Conservation (phyloP, 768 basidiomycete genomes). For the Tubosaeta brunneosetosa region DNA sequence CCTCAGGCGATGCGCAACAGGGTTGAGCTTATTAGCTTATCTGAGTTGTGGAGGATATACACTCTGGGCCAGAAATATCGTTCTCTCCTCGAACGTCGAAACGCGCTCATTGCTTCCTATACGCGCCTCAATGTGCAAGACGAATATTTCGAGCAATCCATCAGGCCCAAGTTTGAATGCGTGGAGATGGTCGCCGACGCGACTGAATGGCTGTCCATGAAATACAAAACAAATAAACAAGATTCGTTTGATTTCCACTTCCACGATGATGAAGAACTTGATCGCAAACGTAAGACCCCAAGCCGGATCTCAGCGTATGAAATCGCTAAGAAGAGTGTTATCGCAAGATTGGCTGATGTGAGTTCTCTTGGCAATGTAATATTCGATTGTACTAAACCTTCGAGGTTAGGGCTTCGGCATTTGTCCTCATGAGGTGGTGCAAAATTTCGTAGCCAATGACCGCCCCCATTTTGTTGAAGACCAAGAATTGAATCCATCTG, state of each 20-base stretch:
- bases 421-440: conserved; percentile 75
- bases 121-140: conserved; percentile 63
- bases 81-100: conserved; percentile 72
- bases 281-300: conserved; percentile 73
- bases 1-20: conserved; percentile 56
- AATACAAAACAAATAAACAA: conserved; percentile 72
- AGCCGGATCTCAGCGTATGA: conserved; percentile 84
- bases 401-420: conserved; percentile 76
- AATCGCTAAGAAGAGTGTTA: conserved; percentile 71
- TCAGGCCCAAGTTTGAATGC: conserved; percentile 63
- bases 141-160: conserved; percentile 69
- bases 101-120: conserved; percentile 60
- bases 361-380: conserved; percentile 12
- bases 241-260: conserved; percentile 59
- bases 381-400: background rate
- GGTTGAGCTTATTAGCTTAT: conserved; percentile 65
- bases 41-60: conserved; percentile 91
- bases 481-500: conserved; percentile 70
- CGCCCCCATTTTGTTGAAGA: conserved; percentile 74
- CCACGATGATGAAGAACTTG: conserved; percentile 59
- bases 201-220: conserved; percentile 85
- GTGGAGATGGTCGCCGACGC: conserved; percentile 89
- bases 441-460: conserved; percentile 64
- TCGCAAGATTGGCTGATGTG: conserved; percentile 78
- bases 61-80: conserved; percentile 86